Base-by-base conservation (phyloP, 2,329 filamentous ascomycete species). In the Diplodia intermedia region DNA sequence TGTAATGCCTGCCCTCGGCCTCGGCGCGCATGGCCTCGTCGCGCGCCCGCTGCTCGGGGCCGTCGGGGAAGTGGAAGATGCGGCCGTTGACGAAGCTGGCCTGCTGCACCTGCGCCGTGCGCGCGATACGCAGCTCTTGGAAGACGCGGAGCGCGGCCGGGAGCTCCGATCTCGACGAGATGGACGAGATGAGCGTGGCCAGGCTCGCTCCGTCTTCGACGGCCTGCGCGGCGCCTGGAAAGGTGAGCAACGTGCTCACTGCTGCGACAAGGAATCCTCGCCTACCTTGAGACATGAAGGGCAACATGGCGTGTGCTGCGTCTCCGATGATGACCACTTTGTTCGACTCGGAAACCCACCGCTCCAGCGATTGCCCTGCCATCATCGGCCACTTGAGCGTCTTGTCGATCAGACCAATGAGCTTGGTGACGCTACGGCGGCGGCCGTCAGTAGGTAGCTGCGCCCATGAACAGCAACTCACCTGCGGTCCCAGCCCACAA, bases 141-240 rank as follows among this genome's bases (percentile, higher is more conserved):
- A 81, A 85, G 1, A 81, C 68, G 0, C 68, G 14, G 4, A 85
- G 72, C 0, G 79, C 77, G 7, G 70, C 67, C 0, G 69, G 60
- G 0, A 84, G 66, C 36, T 81, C 71, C 0, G 70, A 60, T 0
- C 38, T 14, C 0, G 72, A 71, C 0, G 49, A 53, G 3, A 82
- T 73, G 0, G 77, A 70, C 14, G 69, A 71, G 3, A 84, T 70
- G 0, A 74, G 75, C 3, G 69, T 80, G 0, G 89, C 89, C 0
- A 91, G 77, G 0, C 89, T 87, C 0, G 88, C 88, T 0, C 88
- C 89, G 65, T 91, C 89, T 73, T 91, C 89, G 0, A 91, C 80
- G 0, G 86, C 86, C 2, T 85, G 88, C 72, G 90, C 90, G 15
- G 89, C 89, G 2, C 57, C 57, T 62, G 18, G 14, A 38, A 20